These are phyloP conservation scores for Trichoderma koningii DNA, from an alignment of 2,329 filamentous ascomycete genomes.

Conservation along the genomic window DNA sequence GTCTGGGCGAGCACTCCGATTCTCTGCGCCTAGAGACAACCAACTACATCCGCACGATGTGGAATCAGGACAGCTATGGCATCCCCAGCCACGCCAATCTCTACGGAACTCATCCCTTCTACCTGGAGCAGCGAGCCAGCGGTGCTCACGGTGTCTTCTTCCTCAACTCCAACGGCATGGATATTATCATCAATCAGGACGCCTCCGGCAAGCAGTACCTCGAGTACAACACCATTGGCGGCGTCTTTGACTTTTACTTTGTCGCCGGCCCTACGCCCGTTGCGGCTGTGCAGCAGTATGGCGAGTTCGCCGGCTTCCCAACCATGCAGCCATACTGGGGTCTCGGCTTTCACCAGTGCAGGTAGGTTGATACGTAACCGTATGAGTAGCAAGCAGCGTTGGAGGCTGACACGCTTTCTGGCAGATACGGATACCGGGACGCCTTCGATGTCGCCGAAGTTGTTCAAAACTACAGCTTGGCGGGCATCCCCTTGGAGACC, in stretches of 20 bases:
- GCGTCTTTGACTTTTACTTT: slow-evolving; percentile 78
- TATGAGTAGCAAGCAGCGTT: not conserved
- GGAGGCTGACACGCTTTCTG: not conserved
- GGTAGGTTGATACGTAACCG: slow-evolving; percentile 35
- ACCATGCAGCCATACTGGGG: slow-evolving; percentile 81
- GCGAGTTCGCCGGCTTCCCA: slow-evolving; percentile 67
- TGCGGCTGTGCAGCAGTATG: slow-evolving; percentile 71
- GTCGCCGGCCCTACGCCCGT: slow-evolving; percentile 70
- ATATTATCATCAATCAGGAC: slow-evolving; percentile 68
- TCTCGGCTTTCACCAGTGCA: slow-evolving; percentile 79
- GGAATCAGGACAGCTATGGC: slow-evolving; percentile 67
- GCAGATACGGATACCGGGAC: slow-evolving; percentile 75
- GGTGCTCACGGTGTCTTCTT: slow-evolving; percentile 73
- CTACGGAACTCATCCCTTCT: slow-evolving; percentile 77
- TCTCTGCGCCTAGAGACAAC: slow-evolving; percentile 67
- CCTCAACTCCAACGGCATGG: slow-evolving; percentile 75
- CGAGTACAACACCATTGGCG: slow-evolving; percentile 79
- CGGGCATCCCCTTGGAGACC: slow-evolving; percentile 69
- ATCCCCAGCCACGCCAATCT: slow-evolving; percentile 66
- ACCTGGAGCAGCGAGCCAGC: slow-evolving; percentile 58
- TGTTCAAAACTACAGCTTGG: slow-evolving; percentile 64
- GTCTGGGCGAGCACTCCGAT: slow-evolving; percentile 76
- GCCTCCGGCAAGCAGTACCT: slow-evolving; percentile 65
- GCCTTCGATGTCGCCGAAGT: slow-evolving; percentile 69
- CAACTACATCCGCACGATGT: slow-evolving; percentile 64